Evolutionary conservation across 306 rosid species (phyloP), one percentile per base, ranked within the genome.

Genomic region (Sindora glabra): DNA sequence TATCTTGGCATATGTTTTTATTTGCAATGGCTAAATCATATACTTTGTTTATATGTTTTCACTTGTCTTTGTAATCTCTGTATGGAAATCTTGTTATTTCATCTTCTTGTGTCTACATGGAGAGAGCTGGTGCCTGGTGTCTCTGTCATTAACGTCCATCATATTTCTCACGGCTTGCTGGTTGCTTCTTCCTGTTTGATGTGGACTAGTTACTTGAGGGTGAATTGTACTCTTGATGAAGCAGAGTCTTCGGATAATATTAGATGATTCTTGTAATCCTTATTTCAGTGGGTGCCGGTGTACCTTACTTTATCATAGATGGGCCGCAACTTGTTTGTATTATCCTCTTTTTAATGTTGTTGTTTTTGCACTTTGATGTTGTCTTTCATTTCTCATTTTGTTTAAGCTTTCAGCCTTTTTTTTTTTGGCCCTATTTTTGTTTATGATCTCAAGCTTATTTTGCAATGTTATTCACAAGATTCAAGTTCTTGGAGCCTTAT

Each of bases 401-500:
- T 56, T 55, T 60, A 59, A 23, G 25, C 26, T 32, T 70, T 30
- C 59, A 3, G 17, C 46, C 24, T 53, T 34, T 48, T 70, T 46
- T 27, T 37, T 39, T 55, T n/a, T n/a, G n/a, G 56, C 48, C 29
- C 15, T 47, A 48, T 17, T 36, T 71, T 45, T 33, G 6, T 56
- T 48, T 17, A 16, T 56, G 45, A 13, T 71, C 67, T 49, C 33
- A 36, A 36, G 62, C 30, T 58, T 67, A 54, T 67, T 59, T 61
- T 52, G 62, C 44, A 62, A 50, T 59, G 47, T 66, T 71, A 55
- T 55, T 60, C 21, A 36, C 30, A 61, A 68, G 62, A 55, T 58
- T 64, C 59, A 13, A 67, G 54, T 17, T 32, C 30, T 60, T 56
- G 44, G 60, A 55, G 25, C 19, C 60, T 33, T 23, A 22, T 59